A percentile compares a stretch with the other conserved stretches of the same genome.
Conservation (phyloP, 805 yeast species). For the Suhomyces sp. region DNA sequence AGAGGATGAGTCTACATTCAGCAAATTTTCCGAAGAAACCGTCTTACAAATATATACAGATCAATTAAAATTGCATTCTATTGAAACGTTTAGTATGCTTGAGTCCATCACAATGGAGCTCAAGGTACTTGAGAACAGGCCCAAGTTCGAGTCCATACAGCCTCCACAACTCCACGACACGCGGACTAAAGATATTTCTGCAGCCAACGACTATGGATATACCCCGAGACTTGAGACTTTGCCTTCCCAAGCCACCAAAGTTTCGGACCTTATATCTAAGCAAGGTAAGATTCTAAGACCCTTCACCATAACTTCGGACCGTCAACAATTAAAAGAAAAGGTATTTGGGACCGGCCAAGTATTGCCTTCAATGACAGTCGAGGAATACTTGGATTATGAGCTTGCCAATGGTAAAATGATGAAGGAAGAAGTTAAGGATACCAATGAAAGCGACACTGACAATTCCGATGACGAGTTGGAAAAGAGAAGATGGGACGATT, state of each 20-base stretch:
- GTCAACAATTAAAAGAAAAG: conserved; percentile 55
- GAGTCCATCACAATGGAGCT: conserved; percentile 65
- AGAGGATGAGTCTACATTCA: conserved; percentile 18
- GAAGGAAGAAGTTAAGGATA: conserved; percentile 41
- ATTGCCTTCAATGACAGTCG: conserved; percentile 92
- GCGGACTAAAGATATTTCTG: conserved; percentile 3
- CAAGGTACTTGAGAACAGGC: conserved; percentile 54
- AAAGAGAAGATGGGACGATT: conserved; percentile 89
- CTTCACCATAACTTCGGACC: conserved; percentile 62
- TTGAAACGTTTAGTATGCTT: conserved; percentile 53
- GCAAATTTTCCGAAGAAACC: conserved; percentile 59
- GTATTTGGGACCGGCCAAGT: conserved; percentile 92
- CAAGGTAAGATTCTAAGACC: conserved; percentile 82
- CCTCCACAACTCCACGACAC: conserved; percentile 12
- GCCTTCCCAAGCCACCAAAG: conserved; percentile 35
- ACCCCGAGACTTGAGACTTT: conserved; percentile 62
- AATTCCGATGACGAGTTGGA: conserved; percentile 68
- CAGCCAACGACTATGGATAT: conserved; percentile 41
- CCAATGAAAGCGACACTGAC: conserved; percentile 34
- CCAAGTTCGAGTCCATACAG: conserved; percentile 9
- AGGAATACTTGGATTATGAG: conserved; percentile 86
- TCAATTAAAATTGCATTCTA: conserved; percentile 50
- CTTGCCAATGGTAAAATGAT: conserved; percentile 79
- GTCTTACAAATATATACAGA: conserved; percentile 55
- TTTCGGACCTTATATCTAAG: conserved; percentile 50